Conservation (phyloP, 805 yeast genomes). For the Metschnikowia similis region DNA sequence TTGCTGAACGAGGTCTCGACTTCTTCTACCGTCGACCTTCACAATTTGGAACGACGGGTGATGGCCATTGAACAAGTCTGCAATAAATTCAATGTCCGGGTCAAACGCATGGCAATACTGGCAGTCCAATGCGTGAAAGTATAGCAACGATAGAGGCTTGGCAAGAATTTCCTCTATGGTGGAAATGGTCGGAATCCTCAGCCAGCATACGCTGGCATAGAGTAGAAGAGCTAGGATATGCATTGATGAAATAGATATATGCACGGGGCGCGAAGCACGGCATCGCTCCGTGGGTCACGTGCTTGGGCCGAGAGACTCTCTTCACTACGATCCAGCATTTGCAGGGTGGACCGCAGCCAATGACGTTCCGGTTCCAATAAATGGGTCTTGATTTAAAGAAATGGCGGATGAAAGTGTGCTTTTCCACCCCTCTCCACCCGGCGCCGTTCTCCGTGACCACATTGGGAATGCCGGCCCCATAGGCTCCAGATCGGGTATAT, state of each 20-base stretch:
- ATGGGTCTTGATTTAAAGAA: not conserved
- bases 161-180: conserved; percentile 8
- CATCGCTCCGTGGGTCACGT: not conserved
- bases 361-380: too few relatives aligned
- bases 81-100: conserved; percentile 36
- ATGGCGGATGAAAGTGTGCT: too few relatives aligned
- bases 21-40: conserved; percentile 26
- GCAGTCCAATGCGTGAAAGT: conserved; percentile 43
- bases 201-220: conserved; percentile 1
- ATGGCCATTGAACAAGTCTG: conserved; percentile 36
- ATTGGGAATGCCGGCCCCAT: too few relatives aligned
- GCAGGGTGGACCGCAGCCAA: not conserved
- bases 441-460: too few relatives aligned
- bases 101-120: conserved; percentile 29
- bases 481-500: not conserved
- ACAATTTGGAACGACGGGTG: conserved; percentile 25
- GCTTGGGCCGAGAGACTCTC: not conserved
- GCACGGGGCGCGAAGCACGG: not conserved
- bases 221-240: not conserved
- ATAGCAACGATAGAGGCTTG: conserved; percentile 33
- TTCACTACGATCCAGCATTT: not conserved
- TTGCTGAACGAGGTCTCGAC: conserved; percentile 30
- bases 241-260: conserved; percentile 4
- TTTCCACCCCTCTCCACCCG: too few relatives aligned
- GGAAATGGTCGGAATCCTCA: conserved; percentile 6